Evolutionary conservation across 257 asterid species (phyloP).

Genomic region (Lycium barbarum): DNA sequence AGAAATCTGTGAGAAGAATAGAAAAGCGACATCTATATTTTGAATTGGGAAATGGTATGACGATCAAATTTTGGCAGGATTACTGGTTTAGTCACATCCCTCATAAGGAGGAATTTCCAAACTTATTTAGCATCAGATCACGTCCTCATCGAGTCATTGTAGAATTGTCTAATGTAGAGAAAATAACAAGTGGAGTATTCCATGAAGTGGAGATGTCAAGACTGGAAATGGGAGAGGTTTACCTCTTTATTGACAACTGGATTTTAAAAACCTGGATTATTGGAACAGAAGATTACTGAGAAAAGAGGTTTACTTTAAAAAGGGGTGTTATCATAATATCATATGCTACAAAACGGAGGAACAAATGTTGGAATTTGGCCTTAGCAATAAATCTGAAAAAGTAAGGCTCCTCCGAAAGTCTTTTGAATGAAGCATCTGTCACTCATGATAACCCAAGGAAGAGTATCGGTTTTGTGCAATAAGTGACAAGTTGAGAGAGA

Average conservation of each 20-base stretch:
- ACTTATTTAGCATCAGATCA: background rate
- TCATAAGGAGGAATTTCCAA: background rate
- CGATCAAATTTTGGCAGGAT: background rate
- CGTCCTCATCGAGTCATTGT: background rate
- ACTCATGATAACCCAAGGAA: background rate
- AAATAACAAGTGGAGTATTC: slow-evolving; percentile 2
- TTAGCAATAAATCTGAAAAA: background rate
- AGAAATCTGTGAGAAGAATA: slow-evolving; percentile 13
- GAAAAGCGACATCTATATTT: background rate
- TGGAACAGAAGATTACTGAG: background rate
- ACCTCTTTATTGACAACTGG: slow-evolving; percentile 12
- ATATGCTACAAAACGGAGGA: background rate
- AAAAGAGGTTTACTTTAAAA: background rate
- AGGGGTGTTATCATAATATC: background rate
- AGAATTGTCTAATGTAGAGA: background rate
- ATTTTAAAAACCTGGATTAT: background rate
- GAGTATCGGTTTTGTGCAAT: background rate
- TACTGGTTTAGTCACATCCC: slow-evolving; percentile 6
- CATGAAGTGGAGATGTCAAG: background rate
- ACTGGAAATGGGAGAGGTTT: background rate
- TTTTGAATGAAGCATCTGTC: background rate
- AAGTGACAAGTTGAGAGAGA: background rate
- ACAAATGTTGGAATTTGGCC: background rate
- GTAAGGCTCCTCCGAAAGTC: background rate
- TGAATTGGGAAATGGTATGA: background rate